A percentile compares a stretch with the other conserved stretches of the same genome.
phyloP scores from a whole-genome alignment of 2,329 filamentous ascomycete genomes.

The Phyllosticta ampelicida region DNA sequence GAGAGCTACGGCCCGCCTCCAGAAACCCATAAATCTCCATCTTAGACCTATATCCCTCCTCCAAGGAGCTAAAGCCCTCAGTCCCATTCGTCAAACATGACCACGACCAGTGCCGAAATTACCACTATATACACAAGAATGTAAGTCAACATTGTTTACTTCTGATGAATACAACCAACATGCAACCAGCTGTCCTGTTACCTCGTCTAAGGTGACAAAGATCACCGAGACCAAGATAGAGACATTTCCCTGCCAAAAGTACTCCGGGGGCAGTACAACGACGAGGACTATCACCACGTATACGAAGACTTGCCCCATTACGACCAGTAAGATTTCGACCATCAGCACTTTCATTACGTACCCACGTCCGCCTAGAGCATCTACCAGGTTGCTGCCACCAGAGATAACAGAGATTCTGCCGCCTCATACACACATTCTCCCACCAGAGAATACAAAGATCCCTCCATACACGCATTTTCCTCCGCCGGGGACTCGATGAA shows the following conservation, averaged over 20 bases:
- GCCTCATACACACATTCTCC: neutral
- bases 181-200: constrained; percentile 9
- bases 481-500: neutral
- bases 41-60: neutral
- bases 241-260: constrained; percentile 3
- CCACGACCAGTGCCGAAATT: constrained; percentile 1
- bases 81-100: neutral
- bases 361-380: neutral
- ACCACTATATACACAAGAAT: constrained; percentile 12
- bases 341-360: constrained; percentile 1
- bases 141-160: neutral
- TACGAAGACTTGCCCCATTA: constrained; percentile 6
- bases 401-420: neutral
- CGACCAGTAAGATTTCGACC: constrained; percentile 2
- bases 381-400: neutral
- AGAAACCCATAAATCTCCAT: neutral
- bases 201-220: constrained; percentile 11
- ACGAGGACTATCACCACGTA: neutral
- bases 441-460: neutral
- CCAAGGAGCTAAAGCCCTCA: neutral
- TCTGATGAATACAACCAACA: neutral
- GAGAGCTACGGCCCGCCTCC: neutral
- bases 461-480: neutral
- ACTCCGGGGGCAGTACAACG: constrained; percentile 4
- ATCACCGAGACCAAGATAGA: constrained; percentile 11